Evolutionary conservation across 2,329 filamentous ascomycete species (phyloP), one percentile per base, ranked within the genome.

Genomic region (Hypocreales sp.): DNA sequence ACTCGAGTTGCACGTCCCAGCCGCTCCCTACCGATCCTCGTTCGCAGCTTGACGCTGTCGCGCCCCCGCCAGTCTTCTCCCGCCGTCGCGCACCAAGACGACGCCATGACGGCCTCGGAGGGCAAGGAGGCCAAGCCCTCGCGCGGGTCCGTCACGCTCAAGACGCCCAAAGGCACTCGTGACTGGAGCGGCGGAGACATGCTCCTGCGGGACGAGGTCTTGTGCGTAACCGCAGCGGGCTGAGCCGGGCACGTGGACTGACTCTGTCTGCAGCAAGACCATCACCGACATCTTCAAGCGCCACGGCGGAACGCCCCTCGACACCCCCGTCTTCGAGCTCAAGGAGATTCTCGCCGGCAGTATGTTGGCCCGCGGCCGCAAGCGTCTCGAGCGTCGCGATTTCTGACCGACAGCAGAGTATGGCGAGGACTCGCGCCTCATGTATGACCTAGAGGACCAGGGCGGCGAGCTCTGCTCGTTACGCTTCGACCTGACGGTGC

Each of bases 381-480:
- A 10, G 18, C 18, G 18, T 10, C 7, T 20, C 18, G 7, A 8
- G 8, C n/a, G 13, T 18, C 20, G 6, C n/a, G n/a, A n/a, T n/a
- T n/a, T n/a, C n/a, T n/a, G n/a, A n/a, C n/a, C n/a, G 19, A 6
- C 7, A 7, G 6, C 20, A 38, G 36, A 92, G 60, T 92, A 92
- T 60, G 83, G 83, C 49, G 83, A 92, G 58, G 83, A 92, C 53
- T 81, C 76, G 45, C 87, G 87, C 53, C 75, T 92, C 50, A 92
- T 92, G 55, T 92, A 92, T 56, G 80, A 92, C 49, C 46, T 90
- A 37, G 74, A 79, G 46, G 82, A 92, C 48, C 83, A 92, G 51
- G 82, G 83, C 42, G 82, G 83, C 37, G 83, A 92, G 21, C 25
- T 27, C 14, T 30, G 29, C 22, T 30, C 29, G 7, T 14, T 30